Evolutionary conservation across 257 asterid species (phyloP).

Genomic region (Solanum raphanifolium): DNA sequence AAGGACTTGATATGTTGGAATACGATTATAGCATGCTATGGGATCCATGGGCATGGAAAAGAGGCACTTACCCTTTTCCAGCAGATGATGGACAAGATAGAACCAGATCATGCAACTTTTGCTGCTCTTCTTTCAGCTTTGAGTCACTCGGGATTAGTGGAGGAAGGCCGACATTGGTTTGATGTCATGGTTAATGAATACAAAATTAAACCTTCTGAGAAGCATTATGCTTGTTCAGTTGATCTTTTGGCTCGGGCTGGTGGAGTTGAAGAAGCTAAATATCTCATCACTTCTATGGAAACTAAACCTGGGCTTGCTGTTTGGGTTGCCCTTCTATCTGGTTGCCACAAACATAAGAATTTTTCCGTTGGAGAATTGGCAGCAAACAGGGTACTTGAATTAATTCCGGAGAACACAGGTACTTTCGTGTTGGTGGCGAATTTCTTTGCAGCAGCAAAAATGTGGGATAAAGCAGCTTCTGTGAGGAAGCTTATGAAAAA

Average conservation of each 20-base stretch:
- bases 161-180: conserved; percentile 57
- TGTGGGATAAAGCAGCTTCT: conserved; percentile 60
- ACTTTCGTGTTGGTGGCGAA: conserved; percentile 53
- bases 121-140: conserved; percentile 75
- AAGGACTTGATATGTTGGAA: conserved; percentile 60
- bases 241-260: conserved; percentile 85
- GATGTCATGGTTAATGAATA: conserved; percentile 44
- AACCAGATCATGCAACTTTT: conserved; percentile 78
- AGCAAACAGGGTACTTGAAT: conserved; percentile 58
- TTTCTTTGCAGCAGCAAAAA: conserved; percentile 63
- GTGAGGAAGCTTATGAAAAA: conserved; percentile 52
- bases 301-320: conserved; percentile 44
- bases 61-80: conserved; percentile 53
- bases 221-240: conserved; percentile 64
- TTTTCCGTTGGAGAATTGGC: conserved; percentile 42
- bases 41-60: conserved; percentile 61
- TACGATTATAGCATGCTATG: conserved; percentile 64
- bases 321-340: conserved; percentile 86
- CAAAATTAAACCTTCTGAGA: conserved; percentile 54
- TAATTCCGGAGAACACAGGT: conserved; percentile 44
- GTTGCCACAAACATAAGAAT: conserved; percentile 64
- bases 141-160: conserved; percentile 72
- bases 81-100: conserved; percentile 27
- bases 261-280: conserved; percentile 53
- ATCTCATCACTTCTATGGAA: conserved; percentile 34